A percentile compares a stretch with the other conserved stretches of the same genome.
Conservation (phyloP, 129 eudicot species). For the Pseudognaphalium luteoalbum region DNA sequence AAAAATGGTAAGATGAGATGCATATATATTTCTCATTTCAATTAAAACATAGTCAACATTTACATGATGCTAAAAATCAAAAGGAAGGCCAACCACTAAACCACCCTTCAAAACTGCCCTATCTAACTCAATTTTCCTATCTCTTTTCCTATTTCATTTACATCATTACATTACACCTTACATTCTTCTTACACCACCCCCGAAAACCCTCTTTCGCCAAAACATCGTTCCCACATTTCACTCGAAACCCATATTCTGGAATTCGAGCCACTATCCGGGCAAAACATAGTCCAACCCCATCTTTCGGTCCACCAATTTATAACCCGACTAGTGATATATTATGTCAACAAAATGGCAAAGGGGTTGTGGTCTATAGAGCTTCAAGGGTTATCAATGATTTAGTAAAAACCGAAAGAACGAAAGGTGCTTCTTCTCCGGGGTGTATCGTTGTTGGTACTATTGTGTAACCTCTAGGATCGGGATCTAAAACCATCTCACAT, state of each 20-base stretch:
- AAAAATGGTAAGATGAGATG: constrained; percentile 16
- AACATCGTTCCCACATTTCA: background rate
- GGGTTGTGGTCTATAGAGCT: constrained; percentile 46
- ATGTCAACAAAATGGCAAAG: constrained; percentile 24
- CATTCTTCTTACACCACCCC: constrained; percentile 30
- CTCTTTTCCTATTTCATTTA: constrained; percentile 43
- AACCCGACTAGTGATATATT: constrained; percentile 14
- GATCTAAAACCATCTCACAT: constrained; percentile 97
- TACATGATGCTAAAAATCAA: constrained; percentile 34
- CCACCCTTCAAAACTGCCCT: constrained; percentile 37
- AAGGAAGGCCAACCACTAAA: constrained; percentile 24
- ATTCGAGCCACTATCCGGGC: background rate
- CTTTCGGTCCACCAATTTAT: constrained; percentile 1
- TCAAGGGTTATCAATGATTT: constrained; percentile 89
- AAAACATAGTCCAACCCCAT: background rate
- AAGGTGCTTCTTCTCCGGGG: constrained; percentile 99
- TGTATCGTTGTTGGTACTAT: constrained; percentile 97
- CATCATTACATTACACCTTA: constrained; percentile 28
- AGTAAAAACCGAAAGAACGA: constrained; percentile 97
- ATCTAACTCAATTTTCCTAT: constrained; percentile 37
- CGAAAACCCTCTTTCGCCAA: constrained; percentile 7
- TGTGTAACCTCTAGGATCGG: constrained; percentile 95
- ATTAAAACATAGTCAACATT: constrained; percentile 31
- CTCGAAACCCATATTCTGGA: constrained; percentile 12
- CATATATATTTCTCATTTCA: constrained; percentile 39